Evolutionary conservation across 129 eudicot species (phyloP).

Genomic region (Saposhnikovia divaricata): DNA sequence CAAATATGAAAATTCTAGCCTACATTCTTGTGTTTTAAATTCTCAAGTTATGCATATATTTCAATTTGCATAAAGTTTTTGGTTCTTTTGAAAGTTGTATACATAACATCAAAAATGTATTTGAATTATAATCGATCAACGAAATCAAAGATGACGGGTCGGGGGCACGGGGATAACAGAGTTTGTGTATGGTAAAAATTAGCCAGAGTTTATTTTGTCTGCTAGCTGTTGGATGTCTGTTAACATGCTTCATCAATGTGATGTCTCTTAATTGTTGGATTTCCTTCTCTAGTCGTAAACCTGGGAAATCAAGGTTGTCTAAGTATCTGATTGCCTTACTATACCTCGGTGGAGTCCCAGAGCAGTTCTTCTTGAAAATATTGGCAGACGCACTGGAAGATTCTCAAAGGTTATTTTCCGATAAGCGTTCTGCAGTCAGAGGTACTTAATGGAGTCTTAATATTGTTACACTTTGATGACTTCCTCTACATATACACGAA

Average conservation of each 20-base stretch:
- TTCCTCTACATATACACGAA: not conserved
- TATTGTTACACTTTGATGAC: not conserved
- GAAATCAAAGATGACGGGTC: too few species aligned
- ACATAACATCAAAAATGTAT: not conserved
- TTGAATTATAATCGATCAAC: not conserved
- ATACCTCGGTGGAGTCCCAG: conserved; percentile 67
- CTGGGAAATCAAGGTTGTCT: conserved; percentile 41
- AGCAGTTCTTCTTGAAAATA: conserved; percentile 40
- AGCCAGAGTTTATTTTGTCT: not conserved
- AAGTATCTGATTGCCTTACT: conserved; percentile 54
- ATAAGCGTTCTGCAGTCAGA: conserved; percentile 57
- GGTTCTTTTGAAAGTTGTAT: not conserved
- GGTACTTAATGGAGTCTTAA: conserved; percentile 25
- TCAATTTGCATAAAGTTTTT: not conserved
- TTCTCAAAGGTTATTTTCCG: conserved; percentile 28
- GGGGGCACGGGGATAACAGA: too few species aligned
- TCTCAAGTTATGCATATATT: too few species aligned
- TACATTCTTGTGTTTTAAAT: not conserved
- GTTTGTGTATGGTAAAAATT: too few species aligned
- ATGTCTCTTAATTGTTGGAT: not conserved
- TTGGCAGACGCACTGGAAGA: conserved; percentile 39
- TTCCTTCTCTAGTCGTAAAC: conserved; percentile 43
- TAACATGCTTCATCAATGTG: not conserved
- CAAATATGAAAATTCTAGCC: not conserved
- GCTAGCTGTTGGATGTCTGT: not conserved